Evolutionary conservation across 2,329 filamentous ascomycete genomes (phyloP).

Genomic region (Sporothrix protearum): DNA sequence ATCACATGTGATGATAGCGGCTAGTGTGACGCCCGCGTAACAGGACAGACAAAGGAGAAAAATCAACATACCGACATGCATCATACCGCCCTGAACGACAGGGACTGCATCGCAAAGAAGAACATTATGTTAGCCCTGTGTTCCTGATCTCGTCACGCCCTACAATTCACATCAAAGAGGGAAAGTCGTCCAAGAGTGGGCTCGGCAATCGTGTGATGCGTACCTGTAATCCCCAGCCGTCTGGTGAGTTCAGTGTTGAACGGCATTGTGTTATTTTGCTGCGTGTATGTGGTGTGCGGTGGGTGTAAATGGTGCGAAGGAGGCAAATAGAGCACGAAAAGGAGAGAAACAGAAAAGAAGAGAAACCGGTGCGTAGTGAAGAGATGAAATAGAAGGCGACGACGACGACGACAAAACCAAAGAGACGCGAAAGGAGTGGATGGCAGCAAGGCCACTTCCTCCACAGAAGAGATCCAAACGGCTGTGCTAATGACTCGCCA

Average conservation of each 20-base stretch:
- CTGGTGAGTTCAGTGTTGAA: conserved; percentile 57
- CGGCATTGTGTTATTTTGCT: conserved; percentile 44
- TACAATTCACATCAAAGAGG: background rate
- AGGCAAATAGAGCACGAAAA: conserved; percentile 5
- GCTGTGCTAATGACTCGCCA: conserved; percentile 17
- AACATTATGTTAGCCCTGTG: conserved; percentile 31
- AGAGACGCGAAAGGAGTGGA: conserved; percentile 1
- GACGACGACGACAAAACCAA: background rate
- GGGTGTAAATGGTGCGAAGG: background rate
- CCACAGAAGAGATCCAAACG: background rate
- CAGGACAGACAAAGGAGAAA: background rate
- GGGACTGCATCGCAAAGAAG: conserved; percentile 53
- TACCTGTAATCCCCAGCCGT: conserved; percentile 51
- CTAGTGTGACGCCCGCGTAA: background rate
- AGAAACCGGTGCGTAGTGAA: background rate
- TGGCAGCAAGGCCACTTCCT: background rate
- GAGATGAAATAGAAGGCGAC: conserved; percentile 18
- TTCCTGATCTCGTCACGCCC: background rate
- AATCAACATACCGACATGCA: conserved; percentile 32
- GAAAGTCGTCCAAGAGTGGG: background rate
- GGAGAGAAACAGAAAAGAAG: background rate
- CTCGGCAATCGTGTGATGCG: background rate
- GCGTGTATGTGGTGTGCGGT: background rate
- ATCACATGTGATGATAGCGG: conserved; percentile 14
- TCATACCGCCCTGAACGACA: conserved; percentile 80